Evolutionary conservation across 2,329 filamentous ascomycete species (phyloP).

Genomic region (Ceratocystis cubensis): DNA sequence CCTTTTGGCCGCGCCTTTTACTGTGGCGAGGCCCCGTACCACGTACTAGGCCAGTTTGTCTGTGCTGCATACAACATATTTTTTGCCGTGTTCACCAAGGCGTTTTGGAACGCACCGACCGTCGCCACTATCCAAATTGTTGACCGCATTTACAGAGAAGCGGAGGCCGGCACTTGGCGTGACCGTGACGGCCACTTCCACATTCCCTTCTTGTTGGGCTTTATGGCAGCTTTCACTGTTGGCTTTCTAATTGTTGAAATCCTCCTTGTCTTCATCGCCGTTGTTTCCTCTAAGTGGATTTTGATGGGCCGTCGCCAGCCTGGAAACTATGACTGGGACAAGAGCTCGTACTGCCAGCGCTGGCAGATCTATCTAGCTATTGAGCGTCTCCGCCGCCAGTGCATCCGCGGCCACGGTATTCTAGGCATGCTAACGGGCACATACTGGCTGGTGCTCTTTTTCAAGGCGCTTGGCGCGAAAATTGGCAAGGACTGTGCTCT

Average conservation of each 20-base stretch:
- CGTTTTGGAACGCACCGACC: conserved; percentile 41
- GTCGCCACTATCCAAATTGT: conserved; percentile 38
- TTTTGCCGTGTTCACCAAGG: conserved; percentile 34
- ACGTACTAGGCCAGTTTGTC: conserved; percentile 35
- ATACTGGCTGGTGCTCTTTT: conserved; percentile 41
- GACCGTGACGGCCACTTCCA: conserved; percentile 25
- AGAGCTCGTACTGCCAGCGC: conserved; percentile 43
- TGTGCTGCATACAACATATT: conserved; percentile 40
- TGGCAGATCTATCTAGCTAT: conserved; percentile 44
- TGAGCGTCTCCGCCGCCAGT: conserved; percentile 38
- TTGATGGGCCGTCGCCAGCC: conserved; percentile 38
- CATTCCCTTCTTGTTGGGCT: conserved; percentile 30
- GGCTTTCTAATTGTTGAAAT: conserved; percentile 34
- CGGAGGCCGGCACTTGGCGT: conserved; percentile 21
- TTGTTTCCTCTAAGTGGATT: conserved; percentile 39
- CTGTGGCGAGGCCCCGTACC: conserved; percentile 37
- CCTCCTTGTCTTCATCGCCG: conserved; percentile 32
- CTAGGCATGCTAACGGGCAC: conserved; percentile 42
- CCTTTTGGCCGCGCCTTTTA: conserved; percentile 47
- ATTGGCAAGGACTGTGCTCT: conserved; percentile 44
- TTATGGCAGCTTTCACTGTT: conserved; percentile 32
- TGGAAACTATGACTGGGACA: conserved; percentile 47
- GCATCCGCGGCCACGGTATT: conserved; percentile 39
- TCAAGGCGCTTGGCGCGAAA: conserved; percentile 39
- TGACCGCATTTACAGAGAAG: conserved; percentile 27